Conservation (phyloP, 1,139 yeast species). For the Chernovozyma sophiae-reginae region DNA sequence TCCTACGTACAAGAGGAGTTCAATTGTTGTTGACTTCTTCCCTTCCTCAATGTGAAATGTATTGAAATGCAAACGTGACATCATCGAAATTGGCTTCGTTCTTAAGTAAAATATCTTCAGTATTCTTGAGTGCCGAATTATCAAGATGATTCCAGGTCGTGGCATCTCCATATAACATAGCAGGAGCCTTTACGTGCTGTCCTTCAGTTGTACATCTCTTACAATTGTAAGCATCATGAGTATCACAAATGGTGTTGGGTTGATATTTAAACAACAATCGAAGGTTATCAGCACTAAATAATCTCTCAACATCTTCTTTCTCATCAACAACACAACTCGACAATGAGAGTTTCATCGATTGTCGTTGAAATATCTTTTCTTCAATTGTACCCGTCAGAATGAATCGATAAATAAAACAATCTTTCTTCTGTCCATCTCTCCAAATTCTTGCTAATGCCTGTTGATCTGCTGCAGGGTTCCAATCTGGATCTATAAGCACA, state of each 20-base stretch:
- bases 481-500: conserved; percentile 89
- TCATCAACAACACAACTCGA: conserved; percentile 98
- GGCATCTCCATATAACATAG: conserved; percentile 96
- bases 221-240: conserved; percentile 91
- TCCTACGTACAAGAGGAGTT: too few relatives aligned
- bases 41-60: conserved; percentile 63
- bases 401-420: conserved; percentile 89
- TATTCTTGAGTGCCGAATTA: conserved; percentile 52
- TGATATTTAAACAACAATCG: conserved; percentile 72
- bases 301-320: conserved; percentile 88
- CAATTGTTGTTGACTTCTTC: too few relatives aligned
- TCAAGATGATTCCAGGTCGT: conserved; percentile 95
- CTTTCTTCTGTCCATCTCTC: conserved; percentile 99
- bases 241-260: conserved; percentile 71
- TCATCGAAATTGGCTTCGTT: conserved; percentile 70
- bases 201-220: conserved; percentile 61
- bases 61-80: conserved; percentile 87
- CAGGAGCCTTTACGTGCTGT: conserved; percentile 70
- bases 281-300: conserved; percentile 79
- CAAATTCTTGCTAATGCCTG: conserved; percentile 97
- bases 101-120: conserved; percentile 72
- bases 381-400: conserved; percentile 95
- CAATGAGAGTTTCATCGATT: conserved; percentile 89
- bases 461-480: conserved; percentile 99
- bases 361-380: conserved; percentile 94